These are phyloP conservation scores for Cytospora schulzeri DNA, from an alignment of 2,329 filamentous ascomycete genomes.

Conservation along the genomic window DNA sequence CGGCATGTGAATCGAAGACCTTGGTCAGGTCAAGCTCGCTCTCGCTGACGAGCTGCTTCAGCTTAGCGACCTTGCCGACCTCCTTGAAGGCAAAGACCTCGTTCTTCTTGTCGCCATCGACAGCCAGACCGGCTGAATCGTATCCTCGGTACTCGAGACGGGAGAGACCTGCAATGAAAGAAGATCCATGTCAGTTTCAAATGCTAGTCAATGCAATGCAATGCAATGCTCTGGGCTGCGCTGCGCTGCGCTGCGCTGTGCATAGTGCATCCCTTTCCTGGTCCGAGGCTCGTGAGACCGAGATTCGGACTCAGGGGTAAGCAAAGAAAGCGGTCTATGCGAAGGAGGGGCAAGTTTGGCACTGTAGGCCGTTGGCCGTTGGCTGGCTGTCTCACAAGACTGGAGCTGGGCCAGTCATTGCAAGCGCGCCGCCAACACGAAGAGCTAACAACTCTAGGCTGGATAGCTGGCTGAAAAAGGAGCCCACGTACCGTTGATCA, in stretches of 20 bases:
- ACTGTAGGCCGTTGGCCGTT: constrained; percentile 1
- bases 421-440: constrained; percentile 8
- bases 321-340: constrained; percentile 3
- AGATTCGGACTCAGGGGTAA: constrained; percentile 8
- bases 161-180: constrained; percentile 68
- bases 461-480: constrained; percentile 22
- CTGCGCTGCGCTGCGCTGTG: background rate
- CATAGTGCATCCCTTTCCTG: background rate
- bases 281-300: no score
- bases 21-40: constrained; percentile 83
- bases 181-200: constrained; percentile 34
- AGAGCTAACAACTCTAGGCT: constrained; percentile 3
- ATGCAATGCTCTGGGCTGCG: background rate
- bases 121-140: constrained; percentile 92
- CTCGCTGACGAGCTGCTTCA: constrained; percentile 89
- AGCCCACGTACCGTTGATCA: constrained; percentile 80
- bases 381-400: constrained; percentile 4
- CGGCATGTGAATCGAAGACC: constrained; percentile 96
- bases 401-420: constrained; percentile 15
- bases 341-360: background rate
- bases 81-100: constrained; percentile 98
- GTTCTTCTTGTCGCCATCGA: constrained; percentile 99
- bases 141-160: constrained; percentile 98
- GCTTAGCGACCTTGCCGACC: constrained; percentile 97
- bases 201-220: background rate